Conservation (phyloP, 1,284 basidiomycete genomes). For the Ceratobasidium sp. region DNA sequence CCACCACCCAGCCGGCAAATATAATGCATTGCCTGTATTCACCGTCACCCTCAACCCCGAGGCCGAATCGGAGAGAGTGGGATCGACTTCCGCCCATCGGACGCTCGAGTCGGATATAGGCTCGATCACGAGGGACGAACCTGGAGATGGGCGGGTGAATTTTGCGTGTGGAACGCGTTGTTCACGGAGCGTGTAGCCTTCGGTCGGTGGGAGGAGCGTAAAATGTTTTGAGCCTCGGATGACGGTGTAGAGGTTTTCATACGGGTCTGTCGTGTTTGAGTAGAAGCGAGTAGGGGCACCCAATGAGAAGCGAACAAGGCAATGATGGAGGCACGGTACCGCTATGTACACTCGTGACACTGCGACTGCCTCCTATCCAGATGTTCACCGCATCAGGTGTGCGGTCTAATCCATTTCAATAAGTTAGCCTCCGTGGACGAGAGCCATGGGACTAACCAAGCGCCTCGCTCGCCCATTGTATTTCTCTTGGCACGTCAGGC, state of each 20-base stretch:
- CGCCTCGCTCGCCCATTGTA: constrained; percentile 77
- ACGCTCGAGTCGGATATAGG: constrained; percentile 57
- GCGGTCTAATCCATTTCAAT: constrained; percentile 53
- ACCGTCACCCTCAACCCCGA: constrained; percentile 71
- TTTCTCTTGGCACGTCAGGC: constrained; percentile 67
- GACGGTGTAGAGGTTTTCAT: constrained; percentile 91
- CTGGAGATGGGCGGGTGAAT: constrained; percentile 57
- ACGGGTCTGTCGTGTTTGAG: constrained; percentile 87
- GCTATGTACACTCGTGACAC: constrained; percentile 83
- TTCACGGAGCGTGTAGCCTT: constrained; percentile 80
- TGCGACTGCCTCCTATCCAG: constrained; percentile 83
- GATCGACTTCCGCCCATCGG: constrained; percentile 80
- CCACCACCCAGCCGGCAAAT: constrained; percentile 91
- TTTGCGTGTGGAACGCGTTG: constrained; percentile 69
- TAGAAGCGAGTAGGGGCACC: background rate
- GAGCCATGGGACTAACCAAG: constrained; percentile 62
- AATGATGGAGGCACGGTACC: constrained; percentile 54
- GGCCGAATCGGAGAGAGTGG: constrained; percentile 52
- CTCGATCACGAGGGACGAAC: constrained; percentile 54
- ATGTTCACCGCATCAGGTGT: constrained; percentile 87
- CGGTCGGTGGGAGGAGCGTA: constrained; percentile 82
- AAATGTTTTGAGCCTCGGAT: constrained; percentile 85
- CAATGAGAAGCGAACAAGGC: background rate
- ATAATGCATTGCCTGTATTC: constrained; percentile 78
- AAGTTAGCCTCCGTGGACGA: constrained; percentile 7